Evolutionary conservation across 1,284 basidiomycete species (phyloP).

Genomic region (Amylostereum areolatum): DNA sequence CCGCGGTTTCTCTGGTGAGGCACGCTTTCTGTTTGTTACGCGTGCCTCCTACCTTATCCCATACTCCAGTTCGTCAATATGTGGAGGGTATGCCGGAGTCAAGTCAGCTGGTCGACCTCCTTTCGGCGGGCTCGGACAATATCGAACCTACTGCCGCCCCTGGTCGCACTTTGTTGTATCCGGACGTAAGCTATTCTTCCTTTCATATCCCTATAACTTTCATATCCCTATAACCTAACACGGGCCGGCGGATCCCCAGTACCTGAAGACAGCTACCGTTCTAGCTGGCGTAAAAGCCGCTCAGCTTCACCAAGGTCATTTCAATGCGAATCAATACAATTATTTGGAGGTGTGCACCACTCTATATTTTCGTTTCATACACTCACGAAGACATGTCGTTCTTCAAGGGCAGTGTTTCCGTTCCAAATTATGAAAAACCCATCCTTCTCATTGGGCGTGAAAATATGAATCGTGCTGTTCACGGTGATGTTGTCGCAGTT

Average conservation of each 20-base stretch:
- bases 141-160: constrained; percentile 55
- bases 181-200: constrained; percentile 49
- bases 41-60: not conserved
- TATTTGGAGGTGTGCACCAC: constrained; percentile 74
- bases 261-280: constrained; percentile 71
- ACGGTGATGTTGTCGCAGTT: constrained; percentile 92
- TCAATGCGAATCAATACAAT: constrained; percentile 94
- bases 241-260: constrained; percentile 38
- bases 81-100: constrained; percentile 67
- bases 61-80: constrained; percentile 62
- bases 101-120: constrained; percentile 70
- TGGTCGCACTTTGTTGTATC: constrained; percentile 63
- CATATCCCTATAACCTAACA: constrained; percentile 6
- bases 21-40: not conserved
- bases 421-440: constrained; percentile 69
- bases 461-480: constrained; percentile 93
- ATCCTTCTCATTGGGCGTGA: constrained; percentile 86
- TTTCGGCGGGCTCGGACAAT: constrained; percentile 62
- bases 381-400: not conserved
- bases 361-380: not conserved
- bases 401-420: constrained; percentile 72
- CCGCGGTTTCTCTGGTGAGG: constrained; percentile 55
- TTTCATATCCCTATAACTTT: not conserved
- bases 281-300: constrained; percentile 84
- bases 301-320: constrained; percentile 86